Base-by-base conservation (phyloP, 2,329 filamentous ascomycete genomes). In the Endothia cerciana region DNA sequence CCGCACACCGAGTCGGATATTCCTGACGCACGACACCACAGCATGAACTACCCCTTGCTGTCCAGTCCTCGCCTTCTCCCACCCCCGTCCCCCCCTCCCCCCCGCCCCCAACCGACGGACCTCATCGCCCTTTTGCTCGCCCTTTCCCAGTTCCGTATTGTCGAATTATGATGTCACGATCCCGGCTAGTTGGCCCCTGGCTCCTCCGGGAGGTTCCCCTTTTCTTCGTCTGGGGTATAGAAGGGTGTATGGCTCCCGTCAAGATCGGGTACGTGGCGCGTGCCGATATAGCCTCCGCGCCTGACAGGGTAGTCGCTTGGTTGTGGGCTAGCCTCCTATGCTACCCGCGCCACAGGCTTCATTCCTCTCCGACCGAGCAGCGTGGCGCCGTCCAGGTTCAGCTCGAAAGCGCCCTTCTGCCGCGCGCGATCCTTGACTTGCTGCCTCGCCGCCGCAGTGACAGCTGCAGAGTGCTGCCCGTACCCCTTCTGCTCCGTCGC, bases 361-460 rank as follows among this genome's bases (percentile, higher is more conserved):
- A 53, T 41, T 28, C 81, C 82, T 66, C 87, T 80, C 72, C 94
- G 87, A 40, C 94, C 94, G 4, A 99, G 82, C 61, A 99, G 79
- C 1, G 94, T 98, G 1, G 95, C 92, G 64, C 95, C 95, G 70
- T 97, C 93, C 45, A 99, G 81, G 74, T 89, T 97, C 57, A 99
- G 85, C 78, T 99, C 95, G 71, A 99, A 99, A 0, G 91, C 89
- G 40, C 92, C 93, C 77, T 90, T 91, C 71, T 91, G 88, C 69
- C 83, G 85, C 65, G 87, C 85, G 40, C 86, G 83, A 55, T 89
- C 87, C 49, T 83, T 80, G 5, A 95, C 92, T 74, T 93, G 92
- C 73, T 92, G 89, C 72, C 91, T 90, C 3, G 93, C 94, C 0
- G 94, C 93, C 0, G 91, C 90, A 0, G 94, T 92, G 0, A 97